Evolutionary conservation across 352 stramenopile genomes (phyloP).

Genomic region (Sclerospora graminicola): DNA sequence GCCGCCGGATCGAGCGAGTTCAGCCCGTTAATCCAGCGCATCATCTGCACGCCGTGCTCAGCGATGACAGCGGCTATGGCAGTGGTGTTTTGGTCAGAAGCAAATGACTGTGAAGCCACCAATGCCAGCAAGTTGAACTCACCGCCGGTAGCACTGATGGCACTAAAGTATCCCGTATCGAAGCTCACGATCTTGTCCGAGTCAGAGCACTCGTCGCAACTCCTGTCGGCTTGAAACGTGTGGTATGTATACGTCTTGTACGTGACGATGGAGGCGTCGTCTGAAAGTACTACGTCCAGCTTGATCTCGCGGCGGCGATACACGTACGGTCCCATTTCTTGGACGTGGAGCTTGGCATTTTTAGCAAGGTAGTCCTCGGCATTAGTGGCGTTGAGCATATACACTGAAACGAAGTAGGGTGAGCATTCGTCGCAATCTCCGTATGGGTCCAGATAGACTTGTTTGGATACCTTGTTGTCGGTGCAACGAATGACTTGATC

Average conservation of each 20-base stretch:
- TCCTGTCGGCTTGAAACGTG: conserved; percentile 35
- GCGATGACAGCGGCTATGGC: conserved; percentile 19
- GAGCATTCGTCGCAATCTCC: conserved; percentile 68
- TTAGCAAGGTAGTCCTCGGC: conserved; percentile 41
- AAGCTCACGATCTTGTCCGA: conserved; percentile 42
- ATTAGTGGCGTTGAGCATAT: conserved; percentile 74
- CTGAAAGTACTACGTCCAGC: conserved; percentile 45
- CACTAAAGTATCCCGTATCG: conserved; percentile 61
- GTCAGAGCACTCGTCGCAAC: conserved; percentile 47
- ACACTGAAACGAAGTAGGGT: conserved; percentile 58
- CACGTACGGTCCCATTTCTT: conserved; percentile 59
- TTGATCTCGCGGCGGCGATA: conserved; percentile 57
- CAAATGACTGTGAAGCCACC: conserved; percentile 42
- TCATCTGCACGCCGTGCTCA: conserved; percentile 44
- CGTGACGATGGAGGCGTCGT: conserved; percentile 40
- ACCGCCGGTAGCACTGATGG: conserved; percentile 47
- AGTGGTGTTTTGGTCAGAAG: conserved; percentile 6
- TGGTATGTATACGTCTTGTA: conserved; percentile 80
- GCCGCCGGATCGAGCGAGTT: conserved; percentile 62
- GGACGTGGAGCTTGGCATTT: conserved; percentile 43
- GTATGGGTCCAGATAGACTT: conserved; percentile 42
- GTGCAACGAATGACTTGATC: conserved; percentile 32
- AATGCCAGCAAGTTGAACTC: conserved; percentile 42
- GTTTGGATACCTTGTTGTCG: conserved; percentile 24
- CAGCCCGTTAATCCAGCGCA: conserved; percentile 66